phyloP scores from a whole-genome alignment of 352 stramenopile genomes.

The Pythium rhizo-oryzae region DNA sequence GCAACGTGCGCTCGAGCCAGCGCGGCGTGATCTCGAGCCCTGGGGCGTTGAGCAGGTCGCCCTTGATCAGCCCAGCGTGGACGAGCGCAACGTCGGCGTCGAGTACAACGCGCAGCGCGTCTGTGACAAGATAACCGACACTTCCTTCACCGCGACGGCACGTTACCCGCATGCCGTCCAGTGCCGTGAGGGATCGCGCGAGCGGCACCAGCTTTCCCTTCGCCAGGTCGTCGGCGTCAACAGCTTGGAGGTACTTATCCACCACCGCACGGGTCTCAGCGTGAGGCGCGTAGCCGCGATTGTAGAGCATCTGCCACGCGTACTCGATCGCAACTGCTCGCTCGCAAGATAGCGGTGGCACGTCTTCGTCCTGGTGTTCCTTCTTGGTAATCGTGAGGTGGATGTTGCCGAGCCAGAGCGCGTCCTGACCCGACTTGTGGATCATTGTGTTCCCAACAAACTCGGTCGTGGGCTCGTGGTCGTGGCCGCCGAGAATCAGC shows the following conservation, averaged over 20 bases:
- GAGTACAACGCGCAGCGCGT: slow-evolving; percentile 67
- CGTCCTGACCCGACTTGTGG: slow-evolving; percentile 88
- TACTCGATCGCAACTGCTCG: slow-evolving; percentile 11
- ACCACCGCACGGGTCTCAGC: slow-evolving; percentile 44
- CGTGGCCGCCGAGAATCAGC: slow-evolving; percentile 89
- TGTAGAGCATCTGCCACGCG: slow-evolving; percentile 77
- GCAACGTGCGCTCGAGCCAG: slow-evolving; percentile 72
- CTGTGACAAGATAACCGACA: slow-evolving; percentile 76
- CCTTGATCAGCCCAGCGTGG: slow-evolving; percentile 85
- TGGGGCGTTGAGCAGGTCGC: slow-evolving; percentile 56
- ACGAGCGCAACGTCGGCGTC: slow-evolving; percentile 59
- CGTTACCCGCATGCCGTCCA: slow-evolving; percentile 70
- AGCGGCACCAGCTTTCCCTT: slow-evolving; percentile 49
- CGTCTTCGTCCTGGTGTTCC: not conserved
- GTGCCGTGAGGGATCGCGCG: slow-evolving; percentile 31
- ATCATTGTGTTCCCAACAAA: slow-evolving; percentile 65
- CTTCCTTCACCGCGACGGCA: slow-evolving; percentile 71
- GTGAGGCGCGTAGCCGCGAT: slow-evolving; percentile 56
- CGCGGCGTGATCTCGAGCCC: slow-evolving; percentile 55
- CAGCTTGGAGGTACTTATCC: slow-evolving; percentile 40
- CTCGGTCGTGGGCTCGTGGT: slow-evolving; percentile 81
- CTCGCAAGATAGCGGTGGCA: too few relatives aligned
- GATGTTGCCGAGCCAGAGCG: slow-evolving; percentile 76
- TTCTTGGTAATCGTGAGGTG: slow-evolving; percentile 50
- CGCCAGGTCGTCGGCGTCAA: slow-evolving; percentile 53